Evolutionary conservation across 2,329 filamentous ascomycete genomes (phyloP), one percentile per base, ranked within the genome.

Genomic region (Xylaria sp.): DNA sequence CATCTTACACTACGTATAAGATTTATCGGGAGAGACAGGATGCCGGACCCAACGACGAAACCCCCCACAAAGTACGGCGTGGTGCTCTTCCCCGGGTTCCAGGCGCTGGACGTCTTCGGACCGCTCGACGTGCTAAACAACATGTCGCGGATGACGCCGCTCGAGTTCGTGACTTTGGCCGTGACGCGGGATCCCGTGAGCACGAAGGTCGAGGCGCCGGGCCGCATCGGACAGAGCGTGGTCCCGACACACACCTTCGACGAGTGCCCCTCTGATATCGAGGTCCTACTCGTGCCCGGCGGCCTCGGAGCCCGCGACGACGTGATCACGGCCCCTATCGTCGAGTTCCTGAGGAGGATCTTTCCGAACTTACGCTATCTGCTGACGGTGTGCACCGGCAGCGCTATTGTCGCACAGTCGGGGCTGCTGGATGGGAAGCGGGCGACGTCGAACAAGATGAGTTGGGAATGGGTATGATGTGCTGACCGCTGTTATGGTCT

Each of bases 311-410:
- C 80, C 0, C 78, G 83, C 2, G 74, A 75, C 76, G 30, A 75
- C 64, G 81, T 76, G 3, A 64, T 76, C 32, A 64, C 75, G 0
- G 70, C 69, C 2, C 69, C 80, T 0, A 78, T 83, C 0, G 77
- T 86, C 1, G 78, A 82, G 1, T 89, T 85, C 72, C 77, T 89
- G 50, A 73, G 75, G 32, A 76, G 77, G 0, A 74, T 77, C n/a
- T 86, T 82, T 72, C 83, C 85, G 0, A 78, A 77, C 3, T 75
- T 90, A 27, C 79, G 85, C 70, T 86, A 87, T 70, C 74, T 91
- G 12, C 81, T 93, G 51, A 90, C 89, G 0, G 84, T 93, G 1
- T 93, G 91, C 77, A 93, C 89, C 1, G 90, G 90, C 0, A 82
- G 87, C 4, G 85, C 85, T 2, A 77, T 91, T 4, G 82, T 87